These are phyloP conservation scores for Xylaria sp. DNA, from an alignment of 2,329 filamentous ascomycete genomes.

Conservation along the genomic window DNA sequence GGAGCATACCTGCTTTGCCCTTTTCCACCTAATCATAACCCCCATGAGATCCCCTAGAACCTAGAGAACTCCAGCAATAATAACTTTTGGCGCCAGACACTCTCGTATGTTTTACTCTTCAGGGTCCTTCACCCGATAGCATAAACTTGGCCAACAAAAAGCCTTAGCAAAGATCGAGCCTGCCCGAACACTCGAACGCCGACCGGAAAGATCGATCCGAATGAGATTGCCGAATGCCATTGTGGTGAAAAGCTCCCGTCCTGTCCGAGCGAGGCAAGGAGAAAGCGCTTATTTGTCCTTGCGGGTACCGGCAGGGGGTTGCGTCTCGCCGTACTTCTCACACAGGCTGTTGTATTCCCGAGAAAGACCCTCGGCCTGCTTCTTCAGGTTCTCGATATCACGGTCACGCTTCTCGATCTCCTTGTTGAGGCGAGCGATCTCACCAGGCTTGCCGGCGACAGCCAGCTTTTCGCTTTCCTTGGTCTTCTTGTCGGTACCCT, in stretches of 20 bases:
- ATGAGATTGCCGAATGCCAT: constrained; percentile 12
- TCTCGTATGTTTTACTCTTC: not conserved
- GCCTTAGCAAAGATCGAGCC: constrained; percentile 6
- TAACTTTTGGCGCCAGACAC: constrained; percentile 1
- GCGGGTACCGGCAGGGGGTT: constrained; percentile 63
- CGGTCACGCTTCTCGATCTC: constrained; percentile 82
- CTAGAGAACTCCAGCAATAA: not conserved
- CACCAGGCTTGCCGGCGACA: constrained; percentile 77
- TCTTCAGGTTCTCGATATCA: constrained; percentile 89
- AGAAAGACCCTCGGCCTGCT: constrained; percentile 85
- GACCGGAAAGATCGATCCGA: constrained; percentile 7
- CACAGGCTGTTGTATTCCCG: constrained; percentile 87
- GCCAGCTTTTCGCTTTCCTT: constrained; percentile 80
- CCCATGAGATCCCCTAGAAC: constrained; percentile 3
- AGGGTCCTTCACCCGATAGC: not conserved
- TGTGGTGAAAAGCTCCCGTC: not conserved
- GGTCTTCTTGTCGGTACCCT: constrained; percentile 69
- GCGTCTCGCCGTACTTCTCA: constrained; percentile 78
- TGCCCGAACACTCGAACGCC: constrained; percentile 10
- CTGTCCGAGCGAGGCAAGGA: not conserved
- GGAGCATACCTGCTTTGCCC: constrained; percentile 9
- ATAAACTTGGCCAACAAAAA: not conserved
- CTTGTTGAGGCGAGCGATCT: constrained; percentile 76
- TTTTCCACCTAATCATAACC: not conserved
- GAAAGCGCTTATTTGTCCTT: constrained; percentile 63